Evolutionary conservation across 2,329 filamentous ascomycete species (phyloP), one percentile per base, ranked within the genome.

Genomic region (Eutypa lata): DNA sequence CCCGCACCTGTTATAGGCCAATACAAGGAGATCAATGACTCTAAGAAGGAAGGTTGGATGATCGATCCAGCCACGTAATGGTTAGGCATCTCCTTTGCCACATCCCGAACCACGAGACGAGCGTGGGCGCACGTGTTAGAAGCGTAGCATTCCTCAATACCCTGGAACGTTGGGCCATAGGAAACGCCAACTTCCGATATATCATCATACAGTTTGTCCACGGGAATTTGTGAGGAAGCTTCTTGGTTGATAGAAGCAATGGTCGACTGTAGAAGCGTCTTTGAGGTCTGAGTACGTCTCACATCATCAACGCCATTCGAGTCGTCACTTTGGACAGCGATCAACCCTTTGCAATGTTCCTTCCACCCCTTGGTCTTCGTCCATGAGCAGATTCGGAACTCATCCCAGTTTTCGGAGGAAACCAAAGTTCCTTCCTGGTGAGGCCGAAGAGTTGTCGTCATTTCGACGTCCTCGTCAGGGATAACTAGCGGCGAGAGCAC

Each of bases 311-410:
- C 71, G 6, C 72, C 71, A 54, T 77, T 75, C 1, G 62, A 54
- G 13, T 74, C 68, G 7, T 59, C 58, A 8, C 64, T 56, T 45
- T 67, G 65, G 3, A 77, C 71, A 6, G 72, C 66, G 10, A 84
- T 70, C 2, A 80, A 68, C n/a, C 80, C 80, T 48, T 75, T 72
- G 62, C 81, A 84, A 60, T 86, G 78, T 59, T 85, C 79, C 0
- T 76, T 76, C 82, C 82, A 86, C 11, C 78, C 76, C 40, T 77
- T 72, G 13, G 66, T 72, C 14, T 73, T 71, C 0, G 74, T 74
- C 74, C 75, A 82, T 0, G 81, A 82, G 45, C 74, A 79, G 24
- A 86, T 78, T 2, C 73, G 67, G 66, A 86, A 85, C 60, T 82
- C 79, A 47, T 80, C 73, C 79, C 80, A 83, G 2, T 67, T 62